Evolutionary conservation across 2,329 filamentous ascomycete genomes (phyloP).

Genomic region (Diaporthe citriasiana): DNA sequence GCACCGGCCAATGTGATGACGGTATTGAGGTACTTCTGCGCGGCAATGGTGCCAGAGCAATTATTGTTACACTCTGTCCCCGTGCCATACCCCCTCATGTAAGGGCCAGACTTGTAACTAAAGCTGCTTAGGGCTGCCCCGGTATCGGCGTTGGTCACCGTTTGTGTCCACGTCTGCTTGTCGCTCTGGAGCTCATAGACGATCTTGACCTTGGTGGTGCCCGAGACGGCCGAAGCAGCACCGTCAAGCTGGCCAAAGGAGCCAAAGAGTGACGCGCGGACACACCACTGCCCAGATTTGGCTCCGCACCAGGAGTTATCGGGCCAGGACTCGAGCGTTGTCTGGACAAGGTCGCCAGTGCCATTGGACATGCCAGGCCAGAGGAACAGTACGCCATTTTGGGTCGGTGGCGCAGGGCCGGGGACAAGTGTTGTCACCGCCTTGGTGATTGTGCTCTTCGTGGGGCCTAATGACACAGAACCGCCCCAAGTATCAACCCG

Average conservation of each 20-base stretch:
- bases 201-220: conserved; percentile 39
- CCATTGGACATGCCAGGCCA: conserved; percentile 62
- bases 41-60: conserved; percentile 54
- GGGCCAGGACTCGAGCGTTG: conserved; percentile 57
- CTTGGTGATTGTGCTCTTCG: conserved; percentile 50
- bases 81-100: conserved; percentile 56
- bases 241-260: conserved; percentile 56
- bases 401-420: conserved; percentile 53
- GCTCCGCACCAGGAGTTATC: conserved; percentile 59
- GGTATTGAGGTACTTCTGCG: conserved; percentile 56
- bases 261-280: conserved; percentile 57
- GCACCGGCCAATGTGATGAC: conserved; percentile 53
- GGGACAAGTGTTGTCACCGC: conserved; percentile 57
- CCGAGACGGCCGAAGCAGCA: conserved; percentile 23
- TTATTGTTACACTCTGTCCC: conserved; percentile 56
- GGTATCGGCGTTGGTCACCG: conserved; percentile 55
- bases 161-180: conserved; percentile 45
- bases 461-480: conserved; percentile 34
- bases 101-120: conserved; percentile 50
- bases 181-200: conserved; percentile 47
- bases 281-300: conserved; percentile 54
- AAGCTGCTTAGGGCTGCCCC: conserved; percentile 53
- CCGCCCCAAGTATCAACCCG: conserved; percentile 36
- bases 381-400: conserved; percentile 56
- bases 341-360: conserved; percentile 59